Base-by-base conservation (phyloP, 1,284 basidiomycete species). In the Lentinula novae-zelandiae region DNA sequence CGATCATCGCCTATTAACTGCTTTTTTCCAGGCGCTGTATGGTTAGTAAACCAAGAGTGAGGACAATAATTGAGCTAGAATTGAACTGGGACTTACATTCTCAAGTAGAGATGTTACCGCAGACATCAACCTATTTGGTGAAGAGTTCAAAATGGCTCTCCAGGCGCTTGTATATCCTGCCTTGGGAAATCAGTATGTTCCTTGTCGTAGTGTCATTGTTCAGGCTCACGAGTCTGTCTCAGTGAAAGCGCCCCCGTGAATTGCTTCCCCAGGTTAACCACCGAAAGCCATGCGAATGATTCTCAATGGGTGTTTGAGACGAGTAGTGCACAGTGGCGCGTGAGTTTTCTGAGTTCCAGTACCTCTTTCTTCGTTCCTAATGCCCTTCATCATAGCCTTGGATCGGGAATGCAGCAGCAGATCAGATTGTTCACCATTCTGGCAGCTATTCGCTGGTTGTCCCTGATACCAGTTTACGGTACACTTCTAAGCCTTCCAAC, bases 281-380 rank as follows among this genome's bases (percentile, higher is more conserved):
- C 76, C 4, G 68, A 64, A 0, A 71, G 68, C 9, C 54, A 58
- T 49, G 58, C 55, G 10, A 40, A 63, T n/a, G 68, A 69, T 60
- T 68, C 73, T 1, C 78, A 82, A 65, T 84, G 78, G 76, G 76
- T 83, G 0, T 83, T 80, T 63, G 77, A 82, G 63, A 73, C 76
- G 2, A 76, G 81, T 62, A 74, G 76, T 51, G 64, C 67, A 36
- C 78, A 78, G n/a, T 84, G 82, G 82, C 66, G 67, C 60, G 81
- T 82, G 60, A 52, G 77, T 67, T 13, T n/a, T 6, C 10, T 27
- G 2, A 5, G 22, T 60, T 34, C 27, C 36, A n/a, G 6, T n/a
- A 15, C 27, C 46, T 34, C 20, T 17, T 38, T 52, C 7, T 15
- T 49, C n/a, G 31, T 52, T 27, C 36, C 57, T 55, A 53, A 27